phyloP scores from a whole-genome alignment of 2,329 filamentous ascomycete genomes.

The Hypoxylon sp. region DNA sequence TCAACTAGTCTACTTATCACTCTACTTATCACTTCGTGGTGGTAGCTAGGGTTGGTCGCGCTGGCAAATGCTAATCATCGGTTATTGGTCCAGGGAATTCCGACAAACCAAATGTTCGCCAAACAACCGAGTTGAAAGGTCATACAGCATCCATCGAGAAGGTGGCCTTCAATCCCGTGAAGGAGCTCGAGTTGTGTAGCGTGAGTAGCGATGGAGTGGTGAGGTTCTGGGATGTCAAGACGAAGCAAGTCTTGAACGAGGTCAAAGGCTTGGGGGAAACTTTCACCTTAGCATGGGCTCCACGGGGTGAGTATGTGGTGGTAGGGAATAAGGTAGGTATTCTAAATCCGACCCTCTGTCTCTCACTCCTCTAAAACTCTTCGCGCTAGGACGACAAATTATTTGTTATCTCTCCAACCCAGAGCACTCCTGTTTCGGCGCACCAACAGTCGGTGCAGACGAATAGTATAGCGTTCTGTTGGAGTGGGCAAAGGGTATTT shows the following conservation, averaged over 20 bases:
- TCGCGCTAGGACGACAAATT: slow-evolving; percentile 68
- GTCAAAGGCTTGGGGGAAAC: slow-evolving; percentile 74
- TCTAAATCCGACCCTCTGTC: not conserved
- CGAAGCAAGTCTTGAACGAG: slow-evolving; percentile 76
- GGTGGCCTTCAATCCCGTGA: slow-evolving; percentile 81
- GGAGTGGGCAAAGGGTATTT: slow-evolving; percentile 77
- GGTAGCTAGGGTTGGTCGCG: not conserved
- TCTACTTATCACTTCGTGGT: not conserved
- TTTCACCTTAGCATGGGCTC: slow-evolving; percentile 79
- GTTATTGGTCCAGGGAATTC: slow-evolving; percentile 71
- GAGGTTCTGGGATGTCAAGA: slow-evolving; percentile 84
- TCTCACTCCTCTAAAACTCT: not conserved
- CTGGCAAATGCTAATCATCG: slow-evolving; percentile 10
- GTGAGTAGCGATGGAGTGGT: slow-evolving; percentile 79
- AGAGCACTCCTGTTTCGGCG: slow-evolving; percentile 65
- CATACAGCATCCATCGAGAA: slow-evolving; percentile 76
- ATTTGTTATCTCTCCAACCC: slow-evolving; percentile 70
- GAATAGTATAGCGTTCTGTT: slow-evolving; percentile 80
- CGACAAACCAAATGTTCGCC: slow-evolving; percentile 77
- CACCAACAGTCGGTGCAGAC: slow-evolving; percentile 73
- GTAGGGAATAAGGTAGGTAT: slow-evolving; percentile 75
- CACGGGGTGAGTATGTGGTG: slow-evolving; percentile 75
- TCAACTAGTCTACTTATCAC: not conserved
- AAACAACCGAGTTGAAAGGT: slow-evolving; percentile 80
- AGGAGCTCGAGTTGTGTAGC: slow-evolving; percentile 81